phyloP scores from a whole-genome alignment of 148 eudicot species.

The Vaccinium vitisidaea region DNA sequence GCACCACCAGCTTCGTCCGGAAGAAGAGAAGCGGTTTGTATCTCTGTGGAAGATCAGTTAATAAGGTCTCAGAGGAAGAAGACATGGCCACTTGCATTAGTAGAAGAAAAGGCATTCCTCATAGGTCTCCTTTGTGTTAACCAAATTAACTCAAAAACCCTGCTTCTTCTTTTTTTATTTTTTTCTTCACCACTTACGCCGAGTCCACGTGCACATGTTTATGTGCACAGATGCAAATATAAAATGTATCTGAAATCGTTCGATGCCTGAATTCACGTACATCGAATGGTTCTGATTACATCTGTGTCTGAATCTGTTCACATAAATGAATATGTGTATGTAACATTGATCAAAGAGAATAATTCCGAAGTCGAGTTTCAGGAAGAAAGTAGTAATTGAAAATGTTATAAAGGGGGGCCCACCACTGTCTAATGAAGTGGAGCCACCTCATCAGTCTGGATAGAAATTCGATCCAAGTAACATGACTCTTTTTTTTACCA shows the following conservation, averaged over 20 bases:
- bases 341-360: not conserved
- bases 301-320: not conserved
- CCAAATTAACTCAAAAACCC: not conserved
- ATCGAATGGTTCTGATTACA: not conserved
- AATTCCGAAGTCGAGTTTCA: not conserved
- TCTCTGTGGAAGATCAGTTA: constrained; percentile 64
- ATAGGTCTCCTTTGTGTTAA: constrained; percentile 84
- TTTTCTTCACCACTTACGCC: not conserved
- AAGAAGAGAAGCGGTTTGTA: constrained; percentile 80
- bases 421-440: not conserved
- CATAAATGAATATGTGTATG: not conserved
- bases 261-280: not conserved
- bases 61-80: constrained; percentile 52
- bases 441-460: not conserved
- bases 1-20: constrained; percentile 52
- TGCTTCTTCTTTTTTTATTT: not conserved
- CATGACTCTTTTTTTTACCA: not conserved
- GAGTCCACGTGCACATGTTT: not conserved
- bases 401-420: not conserved
- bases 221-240: not conserved
- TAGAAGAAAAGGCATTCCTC: constrained; percentile 93
- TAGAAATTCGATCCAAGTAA: not conserved
- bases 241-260: not conserved
- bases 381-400: not conserved
- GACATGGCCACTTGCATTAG: constrained; percentile 91